A percentile compares a stretch with the other conserved stretches of the same genome.
These are phyloP conservation scores for Populus hybrid DNA, from an alignment of 441 rosid species.

Conservation along the genomic window DNA sequence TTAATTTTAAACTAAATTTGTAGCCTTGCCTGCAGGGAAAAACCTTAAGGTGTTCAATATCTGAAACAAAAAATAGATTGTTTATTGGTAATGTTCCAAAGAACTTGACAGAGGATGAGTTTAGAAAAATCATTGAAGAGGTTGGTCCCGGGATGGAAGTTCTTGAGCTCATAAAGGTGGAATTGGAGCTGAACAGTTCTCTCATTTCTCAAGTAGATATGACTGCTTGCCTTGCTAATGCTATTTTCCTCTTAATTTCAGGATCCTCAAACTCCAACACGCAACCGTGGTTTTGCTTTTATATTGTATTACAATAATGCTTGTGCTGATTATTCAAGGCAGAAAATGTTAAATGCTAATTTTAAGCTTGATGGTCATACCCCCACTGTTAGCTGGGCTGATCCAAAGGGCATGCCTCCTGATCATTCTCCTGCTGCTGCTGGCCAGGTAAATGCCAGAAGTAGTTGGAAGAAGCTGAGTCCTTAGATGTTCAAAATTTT, in stretches of 20 bases:
- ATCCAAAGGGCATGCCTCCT: constrained; percentile 79
- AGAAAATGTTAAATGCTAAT: constrained; percentile 70
- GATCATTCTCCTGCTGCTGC: constrained; percentile 79
- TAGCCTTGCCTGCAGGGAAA: constrained; percentile 60
- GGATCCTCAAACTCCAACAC: constrained; percentile 81
- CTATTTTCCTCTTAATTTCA: constrained; percentile 28
- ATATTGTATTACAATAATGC: constrained; percentile 88
- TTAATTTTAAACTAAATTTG: constrained; percentile 8
- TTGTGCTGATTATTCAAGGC: constrained; percentile 96
- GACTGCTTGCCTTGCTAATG: constrained; percentile 24
- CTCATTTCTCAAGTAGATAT: neutral
- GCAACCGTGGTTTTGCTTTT: constrained; percentile 97
- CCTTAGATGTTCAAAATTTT: neutral
- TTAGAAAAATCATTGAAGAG: constrained; percentile 65
- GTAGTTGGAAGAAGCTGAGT: constrained; percentile 4
- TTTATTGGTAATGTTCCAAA: constrained; percentile 96
- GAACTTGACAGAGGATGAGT: constrained; percentile 84
- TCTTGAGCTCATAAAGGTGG: constrained; percentile 86
- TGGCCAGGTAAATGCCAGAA: constrained; percentile 55
- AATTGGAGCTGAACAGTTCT: constrained; percentile 16
- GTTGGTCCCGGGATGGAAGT: constrained; percentile 92
- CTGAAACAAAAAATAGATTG: constrained; percentile 88
- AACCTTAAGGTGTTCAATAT: constrained; percentile 81
- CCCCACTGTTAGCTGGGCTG: constrained; percentile 97
- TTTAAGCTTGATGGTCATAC: constrained; percentile 92